These are phyloP conservation scores for Aegilops tauschii DNA, from an alignment of 176 grass and related monocot species.

Conservation along the genomic window DNA sequence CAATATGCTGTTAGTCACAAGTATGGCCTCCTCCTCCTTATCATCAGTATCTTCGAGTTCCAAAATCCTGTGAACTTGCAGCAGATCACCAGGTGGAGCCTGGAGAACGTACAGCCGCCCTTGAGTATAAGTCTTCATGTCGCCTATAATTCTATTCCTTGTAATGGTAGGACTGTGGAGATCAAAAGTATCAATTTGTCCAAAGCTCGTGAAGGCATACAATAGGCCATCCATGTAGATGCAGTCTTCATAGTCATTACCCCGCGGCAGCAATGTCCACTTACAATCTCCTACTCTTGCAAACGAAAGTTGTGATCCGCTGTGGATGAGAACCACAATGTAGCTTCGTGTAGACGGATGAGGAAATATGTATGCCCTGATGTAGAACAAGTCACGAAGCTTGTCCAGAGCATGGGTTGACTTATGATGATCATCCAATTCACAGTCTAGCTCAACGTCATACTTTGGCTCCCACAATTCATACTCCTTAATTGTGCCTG, in stretches of 20 bases:
- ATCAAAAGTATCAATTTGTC: not conserved
- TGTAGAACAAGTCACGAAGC: not conserved
- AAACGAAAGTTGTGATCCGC: not conserved
- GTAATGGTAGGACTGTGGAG: not conserved
- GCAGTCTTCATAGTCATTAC: not conserved
- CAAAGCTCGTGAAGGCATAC: not conserved
- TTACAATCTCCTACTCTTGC: not conserved
- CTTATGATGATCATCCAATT: too few species aligned
- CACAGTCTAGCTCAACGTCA: not conserved
- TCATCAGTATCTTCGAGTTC: not conserved
- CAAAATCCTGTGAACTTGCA: not conserved
- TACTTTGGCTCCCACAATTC: not conserved
- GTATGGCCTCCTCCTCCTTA: not conserved
- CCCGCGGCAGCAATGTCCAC: too few species aligned
- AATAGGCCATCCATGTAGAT: not conserved
- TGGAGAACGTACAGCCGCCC: not conserved
- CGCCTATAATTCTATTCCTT: not conserved
- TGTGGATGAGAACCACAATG: not conserved
- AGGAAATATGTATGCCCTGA: not conserved
- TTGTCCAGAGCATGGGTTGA: too few species aligned
- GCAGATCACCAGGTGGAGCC: not conserved
- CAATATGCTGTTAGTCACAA: not conserved
- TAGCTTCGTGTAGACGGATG: not conserved
- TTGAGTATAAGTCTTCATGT: not conserved
- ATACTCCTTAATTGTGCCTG: not conserved